Conservation (phyloP, 331 rosid genomes). For the Dryas integrifolia region DNA sequence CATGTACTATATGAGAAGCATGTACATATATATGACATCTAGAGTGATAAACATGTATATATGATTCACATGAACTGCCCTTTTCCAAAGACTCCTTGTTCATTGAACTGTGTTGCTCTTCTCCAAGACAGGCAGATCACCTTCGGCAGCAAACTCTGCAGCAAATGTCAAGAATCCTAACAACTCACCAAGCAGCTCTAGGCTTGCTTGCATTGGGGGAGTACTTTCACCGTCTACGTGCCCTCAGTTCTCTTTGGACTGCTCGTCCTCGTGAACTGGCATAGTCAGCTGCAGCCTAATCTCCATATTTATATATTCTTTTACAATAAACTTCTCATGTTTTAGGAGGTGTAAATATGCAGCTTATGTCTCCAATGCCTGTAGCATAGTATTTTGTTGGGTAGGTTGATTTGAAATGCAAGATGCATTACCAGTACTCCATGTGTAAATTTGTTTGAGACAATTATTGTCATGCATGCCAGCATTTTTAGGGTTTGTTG, state of each 20-base stretch:
- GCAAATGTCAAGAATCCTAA: slow-evolving; percentile 60
- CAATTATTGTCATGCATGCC: not conserved
- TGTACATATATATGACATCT: no score
- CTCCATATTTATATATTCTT: slow-evolving; percentile 7
- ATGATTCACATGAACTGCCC: not conserved
- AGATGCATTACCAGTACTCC: slow-evolving; percentile 3
- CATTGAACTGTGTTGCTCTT: slow-evolving; percentile 15
- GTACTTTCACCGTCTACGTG: slow-evolving; percentile 73
- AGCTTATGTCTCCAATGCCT: slow-evolving; percentile 5
- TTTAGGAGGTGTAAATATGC: slow-evolving; percentile 15
- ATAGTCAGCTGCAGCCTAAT: slow-evolving; percentile 11
- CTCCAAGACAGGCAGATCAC: slow-evolving; percentile 78
- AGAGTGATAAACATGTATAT: not conserved
- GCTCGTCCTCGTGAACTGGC: slow-evolving; percentile 50
- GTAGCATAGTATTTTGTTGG: slow-evolving; percentile 8
- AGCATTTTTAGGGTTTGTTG: not conserved
- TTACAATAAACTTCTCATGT: slow-evolving; percentile 16
- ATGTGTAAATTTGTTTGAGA: slow-evolving; percentile 18
- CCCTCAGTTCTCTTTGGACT: slow-evolving; percentile 69
- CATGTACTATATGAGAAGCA: no score
- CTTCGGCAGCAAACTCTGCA: slow-evolving; percentile 75
- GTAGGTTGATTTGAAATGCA: slow-evolving; percentile 3
- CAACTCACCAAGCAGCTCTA: slow-evolving; percentile 58
- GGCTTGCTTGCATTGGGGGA: slow-evolving; percentile 73
- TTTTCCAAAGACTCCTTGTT: not conserved